A percentile compares a stretch with the other conserved stretches of the same genome.
phyloP scores from a whole-genome alignment of 805 yeast species.

The Candida palmyrensis region DNA sequence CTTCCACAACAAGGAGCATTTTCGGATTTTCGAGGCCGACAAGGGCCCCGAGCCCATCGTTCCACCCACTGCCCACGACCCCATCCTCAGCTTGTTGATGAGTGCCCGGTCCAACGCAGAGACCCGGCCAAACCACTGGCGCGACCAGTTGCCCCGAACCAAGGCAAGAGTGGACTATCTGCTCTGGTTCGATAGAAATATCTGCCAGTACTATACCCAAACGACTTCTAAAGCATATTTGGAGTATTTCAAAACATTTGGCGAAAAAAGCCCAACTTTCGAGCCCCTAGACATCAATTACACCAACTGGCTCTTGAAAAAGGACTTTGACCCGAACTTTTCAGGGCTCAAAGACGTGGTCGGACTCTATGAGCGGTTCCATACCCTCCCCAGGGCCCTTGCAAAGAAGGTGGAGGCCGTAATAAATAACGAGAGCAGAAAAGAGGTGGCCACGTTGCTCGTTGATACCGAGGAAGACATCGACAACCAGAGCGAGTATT shows the following conservation, averaged over 20 bases:
- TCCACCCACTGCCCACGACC: neutral
- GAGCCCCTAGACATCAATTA: neutral
- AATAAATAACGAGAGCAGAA: neutral
- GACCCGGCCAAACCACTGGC: too few relatives aligned
- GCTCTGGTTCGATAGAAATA: slow-evolving; percentile 3
- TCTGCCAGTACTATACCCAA: neutral
- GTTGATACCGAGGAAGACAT: too few relatives aligned
- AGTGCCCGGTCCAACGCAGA: too few relatives aligned
- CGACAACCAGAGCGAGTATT: too few relatives aligned
- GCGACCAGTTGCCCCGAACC: too few relatives aligned
- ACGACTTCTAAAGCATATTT: neutral
- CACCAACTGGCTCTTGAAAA: slow-evolving; percentile 1
- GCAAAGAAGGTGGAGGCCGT: too few relatives aligned
- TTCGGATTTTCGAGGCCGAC: neutral
- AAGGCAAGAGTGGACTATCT: slow-evolving; percentile 2
- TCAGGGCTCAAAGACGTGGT: neutral
- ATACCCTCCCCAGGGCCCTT: too few relatives aligned
- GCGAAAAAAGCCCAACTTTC: neutral
- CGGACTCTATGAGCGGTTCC: neutral
- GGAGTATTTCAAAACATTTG: neutral
- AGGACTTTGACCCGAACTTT: slow-evolving; percentile 1
- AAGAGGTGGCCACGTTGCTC: too few relatives aligned
- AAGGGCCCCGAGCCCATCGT: neutral
- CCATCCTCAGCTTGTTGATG: slow-evolving; percentile 2
- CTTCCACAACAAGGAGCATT: neutral